A percentile compares a stretch with the other conserved stretches of the same genome.
phyloP scores from a whole-genome alignment of 2,329 filamentous ascomycete species.

The Aspergillus eucalypticola region DNA sequence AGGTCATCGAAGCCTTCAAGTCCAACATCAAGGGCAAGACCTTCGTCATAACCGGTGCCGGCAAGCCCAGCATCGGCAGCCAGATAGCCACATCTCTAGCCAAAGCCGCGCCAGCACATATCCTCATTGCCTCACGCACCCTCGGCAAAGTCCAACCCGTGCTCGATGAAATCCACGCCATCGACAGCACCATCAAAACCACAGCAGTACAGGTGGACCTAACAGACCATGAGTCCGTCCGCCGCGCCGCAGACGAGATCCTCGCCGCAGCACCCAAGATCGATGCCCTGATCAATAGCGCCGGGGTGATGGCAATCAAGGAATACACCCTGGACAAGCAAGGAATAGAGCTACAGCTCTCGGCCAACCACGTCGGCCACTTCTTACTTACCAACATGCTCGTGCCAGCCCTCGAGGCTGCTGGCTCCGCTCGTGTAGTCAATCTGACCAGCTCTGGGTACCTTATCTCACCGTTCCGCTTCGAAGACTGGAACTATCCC shows the following conservation, averaged over 20 bases:
- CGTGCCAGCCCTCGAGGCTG: slow-evolving; percentile 27
- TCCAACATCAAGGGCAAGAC: neutral
- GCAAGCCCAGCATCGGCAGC: slow-evolving; percentile 4
- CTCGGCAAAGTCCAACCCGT: neutral
- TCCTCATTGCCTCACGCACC: slow-evolving; percentile 4
- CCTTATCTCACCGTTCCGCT: slow-evolving; percentile 29
- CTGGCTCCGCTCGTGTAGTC: slow-evolving; percentile 46
- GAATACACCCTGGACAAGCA: slow-evolving; percentile 24
- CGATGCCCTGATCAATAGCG: slow-evolving; percentile 44
- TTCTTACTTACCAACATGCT: slow-evolving; percentile 57
- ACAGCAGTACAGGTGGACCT: slow-evolving; percentile 1
- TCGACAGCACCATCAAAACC: neutral
- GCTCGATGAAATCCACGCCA: neutral
- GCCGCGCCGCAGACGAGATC: neutral
- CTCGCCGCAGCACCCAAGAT: slow-evolving; percentile 9
- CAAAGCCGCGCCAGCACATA: neutral
- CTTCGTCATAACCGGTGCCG: slow-evolving; percentile 3
- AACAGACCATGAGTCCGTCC: neutral
- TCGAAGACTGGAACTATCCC: slow-evolving; percentile 43
- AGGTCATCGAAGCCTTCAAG: neutral
- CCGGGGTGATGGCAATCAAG: slow-evolving; percentile 43
- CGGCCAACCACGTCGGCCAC: slow-evolving; percentile 51
- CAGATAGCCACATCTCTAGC: slow-evolving; percentile 3
- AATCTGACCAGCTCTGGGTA: slow-evolving; percentile 49
- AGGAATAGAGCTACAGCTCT: slow-evolving; percentile 53